Evolutionary conservation across 1,284 basidiomycete species (phyloP), one percentile per base, ranked within the genome.

Genomic region (Mycena sp.): DNA sequence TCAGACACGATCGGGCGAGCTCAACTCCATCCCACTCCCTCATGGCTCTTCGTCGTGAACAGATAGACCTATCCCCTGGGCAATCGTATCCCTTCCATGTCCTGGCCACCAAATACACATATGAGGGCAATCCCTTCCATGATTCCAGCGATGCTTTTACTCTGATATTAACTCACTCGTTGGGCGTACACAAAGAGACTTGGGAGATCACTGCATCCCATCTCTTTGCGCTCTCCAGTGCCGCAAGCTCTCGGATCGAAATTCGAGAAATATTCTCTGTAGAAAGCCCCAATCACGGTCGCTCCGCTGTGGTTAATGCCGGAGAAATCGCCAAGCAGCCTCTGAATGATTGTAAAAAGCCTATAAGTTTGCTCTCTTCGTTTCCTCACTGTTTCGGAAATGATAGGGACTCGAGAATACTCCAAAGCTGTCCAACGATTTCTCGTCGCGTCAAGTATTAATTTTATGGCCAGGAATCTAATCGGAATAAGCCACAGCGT

Each of bases 211-310:
- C 58, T 7, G 30, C 38, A 12, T 41, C 41, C 25, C 58, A 30
- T 23, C 28, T 59, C 26, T 59, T 52, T 32, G 21, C 2, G n/a
- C 57, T 58, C 28, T 40, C 28, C 10, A 29, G 28, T 12, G 32
- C 43, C 12, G n/a, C 30, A 10, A 6, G 7, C 2, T 25, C 30
- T 14, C 16, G 10, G 35, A 29, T 61, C 37, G 53, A 63, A 21
- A 57, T 67, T n/a, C 32, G 51, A n/a, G 61, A 66, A 21, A 43
- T 64, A 6, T 40, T 68, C 29, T 68, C 64, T 9, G 61, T 68
- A 25, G 67, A 68, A 50, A 58, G 52, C 25, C 67, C 67, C 35
- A 66, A 61, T 38, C 67, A 68, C 30, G 61, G 64, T 4, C 30
- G 56, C 19, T 68, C 64, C 7, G 57, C 61, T 0, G 26, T 41